Conservation (phyloP, 2,329 filamentous ascomycete species). For the Didymella arachidicola region DNA sequence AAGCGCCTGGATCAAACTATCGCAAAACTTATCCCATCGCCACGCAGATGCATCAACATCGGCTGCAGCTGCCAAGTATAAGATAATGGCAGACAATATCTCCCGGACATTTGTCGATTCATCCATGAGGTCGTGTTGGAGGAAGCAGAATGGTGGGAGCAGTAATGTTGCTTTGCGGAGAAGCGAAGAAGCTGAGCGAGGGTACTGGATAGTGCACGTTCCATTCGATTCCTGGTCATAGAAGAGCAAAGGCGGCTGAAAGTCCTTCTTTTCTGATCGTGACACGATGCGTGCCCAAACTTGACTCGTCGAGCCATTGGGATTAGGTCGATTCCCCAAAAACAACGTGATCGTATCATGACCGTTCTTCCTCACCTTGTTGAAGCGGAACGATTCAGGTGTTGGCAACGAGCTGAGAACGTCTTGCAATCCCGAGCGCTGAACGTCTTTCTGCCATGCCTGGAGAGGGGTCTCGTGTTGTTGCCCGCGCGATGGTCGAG, state of each 20-base stretch:
- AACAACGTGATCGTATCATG: background rate
- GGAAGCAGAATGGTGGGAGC: constrained; percentile 22
- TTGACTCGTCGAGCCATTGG: background rate
- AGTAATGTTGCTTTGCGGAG: constrained; percentile 20
- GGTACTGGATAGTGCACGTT: background rate
- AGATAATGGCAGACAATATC: constrained; percentile 24
- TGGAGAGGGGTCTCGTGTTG: background rate
- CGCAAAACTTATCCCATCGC: constrained; percentile 16
- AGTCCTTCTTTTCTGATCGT: background rate
- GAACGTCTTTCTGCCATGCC: background rate
- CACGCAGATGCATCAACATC: constrained; percentile 14
- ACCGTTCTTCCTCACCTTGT: background rate
- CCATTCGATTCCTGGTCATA: constrained; percentile 1
- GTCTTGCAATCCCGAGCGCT: background rate
- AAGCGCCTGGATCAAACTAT: constrained; percentile 15
- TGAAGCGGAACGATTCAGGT: constrained; percentile 6
- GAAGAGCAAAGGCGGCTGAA: constrained; percentile 7
- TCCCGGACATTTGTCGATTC: constrained; percentile 4
- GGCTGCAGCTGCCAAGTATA: constrained; percentile 15
- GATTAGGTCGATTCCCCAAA: background rate
- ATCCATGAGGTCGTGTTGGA: constrained; percentile 16
- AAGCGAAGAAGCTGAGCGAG: constrained; percentile 20
- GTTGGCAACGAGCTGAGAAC: constrained; percentile 10
- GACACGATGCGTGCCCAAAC: constrained; percentile 10
- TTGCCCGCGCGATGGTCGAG: background rate